Conservation (phyloP, 331 rosid species). For the Rhamnella rubrinervis region DNA sequence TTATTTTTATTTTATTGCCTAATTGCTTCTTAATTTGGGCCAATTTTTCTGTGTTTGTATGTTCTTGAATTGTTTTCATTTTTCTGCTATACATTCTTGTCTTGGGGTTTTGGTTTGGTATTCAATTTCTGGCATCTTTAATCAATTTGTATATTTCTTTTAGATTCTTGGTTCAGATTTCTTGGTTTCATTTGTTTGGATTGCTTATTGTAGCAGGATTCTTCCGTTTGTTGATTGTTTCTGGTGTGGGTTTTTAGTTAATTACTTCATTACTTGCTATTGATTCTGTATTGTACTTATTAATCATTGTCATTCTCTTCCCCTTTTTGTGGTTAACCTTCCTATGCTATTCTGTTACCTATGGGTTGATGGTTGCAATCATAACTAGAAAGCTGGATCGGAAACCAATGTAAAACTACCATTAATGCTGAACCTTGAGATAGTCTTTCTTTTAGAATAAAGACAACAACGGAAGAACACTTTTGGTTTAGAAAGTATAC, state of each 20-base stretch:
- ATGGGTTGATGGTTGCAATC: neutral
- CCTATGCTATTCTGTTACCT: neutral
- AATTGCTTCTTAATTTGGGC: constrained; percentile 12
- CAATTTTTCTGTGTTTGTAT: neutral
- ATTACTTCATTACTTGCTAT: neutral
- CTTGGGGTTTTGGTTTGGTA: constrained; percentile 16
- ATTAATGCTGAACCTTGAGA: no score
- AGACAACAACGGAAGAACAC: neutral
- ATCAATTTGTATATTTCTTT: neutral
- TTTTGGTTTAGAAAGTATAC: neutral
- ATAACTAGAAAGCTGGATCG: no score
- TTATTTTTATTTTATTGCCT: neutral
- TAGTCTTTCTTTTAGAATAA: no score
- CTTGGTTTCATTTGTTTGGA: constrained; percentile 3
- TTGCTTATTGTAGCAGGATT: constrained; percentile 17
- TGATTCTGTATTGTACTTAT: constrained; percentile 1
- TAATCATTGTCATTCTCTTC: neutral
- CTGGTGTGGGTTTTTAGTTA: constrained; percentile 21
- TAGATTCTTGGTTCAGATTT: constrained; percentile 21
- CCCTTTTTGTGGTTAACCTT: neutral
- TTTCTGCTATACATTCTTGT: constrained; percentile 13
- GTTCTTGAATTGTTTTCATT: constrained; percentile 20
- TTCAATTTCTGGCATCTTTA: neutral
- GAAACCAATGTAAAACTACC: no score
- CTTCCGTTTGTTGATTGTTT: constrained; percentile 11